Evolutionary conservation across 768 basidiomycete genomes (phyloP).

Genomic region (Sporobolomyces phaffii): DNA sequence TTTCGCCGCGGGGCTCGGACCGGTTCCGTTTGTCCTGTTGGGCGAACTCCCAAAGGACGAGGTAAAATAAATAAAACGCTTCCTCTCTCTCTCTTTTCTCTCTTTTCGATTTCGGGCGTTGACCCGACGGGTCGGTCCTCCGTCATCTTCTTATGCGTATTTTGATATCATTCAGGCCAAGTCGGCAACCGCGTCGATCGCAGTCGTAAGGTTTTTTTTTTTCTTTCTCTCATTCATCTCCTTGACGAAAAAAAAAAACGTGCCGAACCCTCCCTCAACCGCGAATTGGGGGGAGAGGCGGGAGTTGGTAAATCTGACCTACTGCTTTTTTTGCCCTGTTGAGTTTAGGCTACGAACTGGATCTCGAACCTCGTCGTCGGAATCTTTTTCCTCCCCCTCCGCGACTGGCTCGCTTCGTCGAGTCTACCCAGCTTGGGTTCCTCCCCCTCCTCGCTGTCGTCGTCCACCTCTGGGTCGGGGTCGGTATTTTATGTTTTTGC

Average conservation of each 20-base stretch:
- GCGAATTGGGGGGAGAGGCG: no score
- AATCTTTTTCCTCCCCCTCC: constrained; percentile 73
- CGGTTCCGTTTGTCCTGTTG: constrained; percentile 85
- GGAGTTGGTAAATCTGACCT: no score
- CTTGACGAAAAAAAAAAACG: no score
- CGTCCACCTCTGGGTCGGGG: constrained; percentile 44
- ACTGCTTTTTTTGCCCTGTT: constrained; percentile 63
- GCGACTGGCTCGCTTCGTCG: constrained; percentile 60
- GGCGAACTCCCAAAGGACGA: constrained; percentile 78
- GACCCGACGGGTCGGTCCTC: no score
- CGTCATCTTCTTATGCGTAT: no score
- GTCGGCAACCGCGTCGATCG: constrained; percentile 44
- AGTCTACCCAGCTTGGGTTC: no score
- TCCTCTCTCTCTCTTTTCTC: not conserved
- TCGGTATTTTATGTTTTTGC: constrained; percentile 84
- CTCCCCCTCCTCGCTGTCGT: constrained; percentile 16
- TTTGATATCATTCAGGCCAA: constrained; percentile 38
- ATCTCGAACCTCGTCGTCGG: constrained; percentile 77
- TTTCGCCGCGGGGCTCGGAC: constrained; percentile 83
- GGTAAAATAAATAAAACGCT: no score
- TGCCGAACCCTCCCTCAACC: no score
- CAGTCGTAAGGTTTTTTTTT: constrained; percentile 41
- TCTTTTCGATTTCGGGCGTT: not conserved
- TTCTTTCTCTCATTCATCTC: constrained; percentile 49
- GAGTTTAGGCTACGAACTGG: constrained; percentile 55